Conservation (phyloP, 805 yeast genomes). For the Ogataea neopini region DNA sequence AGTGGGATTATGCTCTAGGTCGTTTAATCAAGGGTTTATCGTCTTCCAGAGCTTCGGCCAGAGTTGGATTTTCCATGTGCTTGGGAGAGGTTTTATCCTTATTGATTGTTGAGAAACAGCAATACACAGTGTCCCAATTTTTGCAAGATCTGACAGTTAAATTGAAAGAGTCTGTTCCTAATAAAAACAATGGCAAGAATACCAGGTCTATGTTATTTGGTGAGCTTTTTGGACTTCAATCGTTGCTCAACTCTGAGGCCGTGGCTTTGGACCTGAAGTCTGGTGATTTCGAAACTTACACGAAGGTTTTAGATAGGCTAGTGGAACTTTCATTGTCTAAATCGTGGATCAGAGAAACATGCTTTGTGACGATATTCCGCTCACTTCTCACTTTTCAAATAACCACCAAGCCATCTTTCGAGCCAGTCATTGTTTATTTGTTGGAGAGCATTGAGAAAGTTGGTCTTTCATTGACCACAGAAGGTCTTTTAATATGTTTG, state of each 20-base stretch:
- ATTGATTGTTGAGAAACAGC: constrained; percentile 29
- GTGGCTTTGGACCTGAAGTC: constrained; percentile 28
- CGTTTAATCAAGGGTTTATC: constrained; percentile 80
- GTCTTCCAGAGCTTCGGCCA: constrained; percentile 78
- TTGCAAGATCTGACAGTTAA: constrained; percentile 37
- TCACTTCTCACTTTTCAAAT: constrained; percentile 38
- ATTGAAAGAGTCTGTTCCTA: constrained; percentile 40
- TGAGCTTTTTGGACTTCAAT: constrained; percentile 78
- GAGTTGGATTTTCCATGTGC: constrained; percentile 88
- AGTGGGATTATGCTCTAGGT: constrained; percentile 80
- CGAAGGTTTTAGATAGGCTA: constrained; percentile 45
- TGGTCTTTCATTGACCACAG: constrained; percentile 66
- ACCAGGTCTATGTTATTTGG: constrained; percentile 82
- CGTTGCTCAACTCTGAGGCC: constrained; percentile 58
- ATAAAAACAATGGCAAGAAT: constrained; percentile 71
- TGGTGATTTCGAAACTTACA: constrained; percentile 33
- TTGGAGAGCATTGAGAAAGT: constrained; percentile 48
- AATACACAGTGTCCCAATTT: constrained; percentile 41
- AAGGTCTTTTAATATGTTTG: constrained; percentile 76
- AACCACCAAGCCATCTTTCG: constrained; percentile 16
- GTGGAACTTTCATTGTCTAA: constrained; percentile 62
- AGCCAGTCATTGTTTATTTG: constrained; percentile 20
- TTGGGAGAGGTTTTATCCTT: constrained; percentile 63
- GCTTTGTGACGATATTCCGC: constrained; percentile 67
- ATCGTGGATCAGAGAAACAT: constrained; percentile 85